Evolutionary conservation across 768 basidiomycete genomes (phyloP), one percentile per base, ranked within the genome.

Genomic region (Trametes gibbosa): DNA sequence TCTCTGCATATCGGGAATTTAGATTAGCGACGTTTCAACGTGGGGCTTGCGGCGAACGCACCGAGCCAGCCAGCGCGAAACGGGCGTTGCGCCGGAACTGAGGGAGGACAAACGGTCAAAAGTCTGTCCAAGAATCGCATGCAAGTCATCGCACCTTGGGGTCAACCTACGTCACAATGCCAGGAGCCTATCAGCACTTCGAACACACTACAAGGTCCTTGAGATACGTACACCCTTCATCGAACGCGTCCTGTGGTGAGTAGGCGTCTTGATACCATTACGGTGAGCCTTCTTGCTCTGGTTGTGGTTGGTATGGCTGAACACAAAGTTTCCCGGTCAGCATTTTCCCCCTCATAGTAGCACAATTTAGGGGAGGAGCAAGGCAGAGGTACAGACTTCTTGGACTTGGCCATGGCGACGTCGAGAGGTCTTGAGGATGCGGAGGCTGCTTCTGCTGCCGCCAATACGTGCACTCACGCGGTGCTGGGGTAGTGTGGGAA

Each of bases 211-310:
- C 34, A 16, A 16, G 2, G 46, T 41, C 17, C 23, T 29, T n/a
- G 7, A n/a, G 16, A 50, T 75, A 89, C 92, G 63, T 83, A 98
- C 96, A 84, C 95, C 95, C 79, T 85, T 93, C 81, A 90, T 69
- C 37, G 91, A 95, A 66, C 87, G 83, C 66, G 89, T 84, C 69
- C 86, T 83, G 72, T 84, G 79, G 58, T 83, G 80, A 74, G 80
- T 77, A 53, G 92, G 89, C 74, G 81, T 84, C 80, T 90, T 93
- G 81, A 98, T 96, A 71, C 95, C 96, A 81, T 98, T 98, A 65
- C 90, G 85, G 82, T 98, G 96, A 65, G 96, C 94, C 85, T 97
- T 98, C 77, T 85, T 86, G 82, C 68, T 92, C 80, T 97, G 94
- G 82, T 96, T 97, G 84, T 96, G 95, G 76, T 92, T 92, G 70